phyloP scores from a whole-genome alignment of 257 asterid species.

The Henckelia pumila region DNA sequence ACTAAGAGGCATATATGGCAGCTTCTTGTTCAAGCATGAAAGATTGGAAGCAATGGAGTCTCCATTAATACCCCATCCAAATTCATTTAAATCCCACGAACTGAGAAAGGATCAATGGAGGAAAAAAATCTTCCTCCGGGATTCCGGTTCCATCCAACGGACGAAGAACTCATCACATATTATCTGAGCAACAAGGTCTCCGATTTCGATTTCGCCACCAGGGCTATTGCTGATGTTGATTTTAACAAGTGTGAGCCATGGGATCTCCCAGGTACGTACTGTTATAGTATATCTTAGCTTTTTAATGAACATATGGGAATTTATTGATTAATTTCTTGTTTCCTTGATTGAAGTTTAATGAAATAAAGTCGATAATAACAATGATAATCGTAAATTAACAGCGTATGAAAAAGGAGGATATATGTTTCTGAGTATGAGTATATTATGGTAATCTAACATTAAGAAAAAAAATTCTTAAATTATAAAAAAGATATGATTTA shows the following conservation, averaged over 20 bases:
- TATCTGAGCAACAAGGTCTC: constrained; percentile 63
- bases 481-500: too few species aligned
- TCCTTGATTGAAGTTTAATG: too few species aligned
- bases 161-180: constrained; percentile 74
- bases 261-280: constrained; percentile 90
- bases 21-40: constrained; percentile 59
- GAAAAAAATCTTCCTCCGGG: constrained; percentile 75
- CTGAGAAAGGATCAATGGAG: constrained; percentile 36
- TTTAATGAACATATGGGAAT: too few species aligned
- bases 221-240: constrained; percentile 69
- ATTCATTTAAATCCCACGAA: background rate
- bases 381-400: too few species aligned
- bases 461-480: too few species aligned
- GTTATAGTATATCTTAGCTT: too few species aligned
- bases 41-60: constrained; percentile 21
- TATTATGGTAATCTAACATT: too few species aligned
- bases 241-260: constrained; percentile 82
- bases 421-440: too few species aligned
- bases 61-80: constrained; percentile 32
- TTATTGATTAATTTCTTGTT: too few species aligned
- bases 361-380: too few species aligned
- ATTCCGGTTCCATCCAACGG: constrained; percentile 82
- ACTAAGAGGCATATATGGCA: constrained; percentile 39
- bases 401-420: too few species aligned
- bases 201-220: constrained; percentile 47